These are phyloP conservation scores for Citrullus colocynthis DNA, from an alignment of 306 rosid species.

Conservation along the genomic window DNA sequence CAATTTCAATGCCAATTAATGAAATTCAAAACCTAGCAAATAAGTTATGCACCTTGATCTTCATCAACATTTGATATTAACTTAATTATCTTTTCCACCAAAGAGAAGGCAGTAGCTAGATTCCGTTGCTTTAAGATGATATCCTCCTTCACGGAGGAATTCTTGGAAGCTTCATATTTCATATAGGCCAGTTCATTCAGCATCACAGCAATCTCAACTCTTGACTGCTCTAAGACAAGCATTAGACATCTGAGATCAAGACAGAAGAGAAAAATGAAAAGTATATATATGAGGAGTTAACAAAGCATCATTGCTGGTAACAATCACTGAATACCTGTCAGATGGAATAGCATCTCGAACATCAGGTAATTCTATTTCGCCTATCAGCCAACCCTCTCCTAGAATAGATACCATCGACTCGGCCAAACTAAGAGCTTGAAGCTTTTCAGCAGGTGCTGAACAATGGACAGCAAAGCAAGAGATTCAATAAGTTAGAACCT, in stretches of 20 bases:
- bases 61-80: slow-evolving; percentile 43
- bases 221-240: slow-evolving; percentile 85
- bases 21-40: neutral
- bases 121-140: slow-evolving; percentile 43
- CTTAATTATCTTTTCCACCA: slow-evolving; percentile 78
- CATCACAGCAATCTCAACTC: slow-evolving; percentile 91
- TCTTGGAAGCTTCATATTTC: slow-evolving; percentile 69
- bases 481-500: neutral
- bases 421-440: slow-evolving; percentile 79
- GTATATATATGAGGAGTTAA: neutral
- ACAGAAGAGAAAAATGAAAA: neutral
- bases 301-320: neutral
- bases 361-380: slow-evolving; percentile 30
- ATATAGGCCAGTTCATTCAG: slow-evolving; percentile 78
- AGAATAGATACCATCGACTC: slow-evolving; percentile 55
- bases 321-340: slow-evolving; percentile 42
- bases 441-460: slow-evolving; percentile 72
- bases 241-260: slow-evolving; percentile 55
- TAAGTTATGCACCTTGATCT: slow-evolving; percentile 44
- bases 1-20: neutral
- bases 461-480: slow-evolving; percentile 17
- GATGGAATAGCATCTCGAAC: slow-evolving; percentile 37
- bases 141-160: slow-evolving; percentile 38
- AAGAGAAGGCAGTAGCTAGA: slow-evolving; percentile 68
- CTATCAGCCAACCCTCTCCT: slow-evolving; percentile 71